Evolutionary conservation across 192 early-diverging fungal genomes (phyloP).

Genomic region (Rhizophlyctis rosea): DNA sequence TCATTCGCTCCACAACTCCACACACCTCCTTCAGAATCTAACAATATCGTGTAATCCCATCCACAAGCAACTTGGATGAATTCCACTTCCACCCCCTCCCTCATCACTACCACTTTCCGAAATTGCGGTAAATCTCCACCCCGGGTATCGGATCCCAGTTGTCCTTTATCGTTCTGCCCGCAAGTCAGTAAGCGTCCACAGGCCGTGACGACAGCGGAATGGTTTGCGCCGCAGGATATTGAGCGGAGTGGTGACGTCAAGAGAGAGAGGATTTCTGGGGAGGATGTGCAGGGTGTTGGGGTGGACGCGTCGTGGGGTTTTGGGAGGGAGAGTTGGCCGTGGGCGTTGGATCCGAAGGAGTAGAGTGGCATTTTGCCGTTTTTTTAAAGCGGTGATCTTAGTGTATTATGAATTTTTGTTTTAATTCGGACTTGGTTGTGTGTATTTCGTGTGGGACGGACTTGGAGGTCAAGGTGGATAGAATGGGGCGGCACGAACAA

Average conservation of each 20-base stretch:
- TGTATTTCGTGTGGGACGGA: too few relatives aligned
- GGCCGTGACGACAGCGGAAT: constrained; percentile 51
- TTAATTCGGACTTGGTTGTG: too few relatives aligned
- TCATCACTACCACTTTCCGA: not conserved
- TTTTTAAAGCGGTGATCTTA: too few relatives aligned
- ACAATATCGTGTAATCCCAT: constrained; percentile 53
- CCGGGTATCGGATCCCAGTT: constrained; percentile 28
- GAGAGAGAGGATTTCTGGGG: not conserved
- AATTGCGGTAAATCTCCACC: not conserved
- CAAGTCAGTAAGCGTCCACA: constrained; percentile 39
- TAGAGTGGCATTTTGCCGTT: too few relatives aligned
- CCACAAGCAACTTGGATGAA: constrained; percentile 52
- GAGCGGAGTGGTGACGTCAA: constrained; percentile 16
- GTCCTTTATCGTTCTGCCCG: constrained; percentile 50
- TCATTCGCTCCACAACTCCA: constrained; percentile 29
- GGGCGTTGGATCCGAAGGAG: constrained; percentile 64
- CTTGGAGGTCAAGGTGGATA: too few relatives aligned
- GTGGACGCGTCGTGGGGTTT: constrained; percentile 39
- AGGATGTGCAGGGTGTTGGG: constrained; percentile 15
- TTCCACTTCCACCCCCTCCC: constrained; percentile 1
- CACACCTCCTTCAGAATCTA: constrained; percentile 11
- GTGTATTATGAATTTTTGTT: too few relatives aligned
- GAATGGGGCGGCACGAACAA: too few relatives aligned
- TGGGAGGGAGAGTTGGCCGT: constrained; percentile 64
- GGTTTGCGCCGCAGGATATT: constrained; percentile 68